These are phyloP conservation scores for Gnaphalium uliginosum DNA, from an alignment of 129 eudicot genomes.

Conservation along the genomic window DNA sequence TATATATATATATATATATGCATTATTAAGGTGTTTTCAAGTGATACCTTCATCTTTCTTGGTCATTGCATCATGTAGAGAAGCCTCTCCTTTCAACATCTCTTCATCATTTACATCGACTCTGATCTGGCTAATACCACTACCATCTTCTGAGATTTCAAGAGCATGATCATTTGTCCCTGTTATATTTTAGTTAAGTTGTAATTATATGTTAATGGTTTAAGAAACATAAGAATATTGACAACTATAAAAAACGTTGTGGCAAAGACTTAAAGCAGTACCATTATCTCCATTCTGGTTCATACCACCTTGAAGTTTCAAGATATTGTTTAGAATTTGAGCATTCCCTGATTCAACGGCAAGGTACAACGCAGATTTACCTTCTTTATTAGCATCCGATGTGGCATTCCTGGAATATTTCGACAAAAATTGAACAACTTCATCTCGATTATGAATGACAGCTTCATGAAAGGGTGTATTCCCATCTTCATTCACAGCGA, in stretches of 20 bases:
- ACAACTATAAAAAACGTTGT: too few relatives aligned
- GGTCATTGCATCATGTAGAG: conserved; percentile 12
- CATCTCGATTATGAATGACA: conserved; percentile 3
- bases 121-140: neutral
- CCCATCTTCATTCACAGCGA: conserved; percentile 18
- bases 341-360: conserved; percentile 28
- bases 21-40: too few relatives aligned
- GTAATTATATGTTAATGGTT: too few relatives aligned
- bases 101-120: neutral
- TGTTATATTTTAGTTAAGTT: too few relatives aligned
- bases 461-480: conserved; percentile 50
- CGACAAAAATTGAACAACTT: conserved; percentile 4
- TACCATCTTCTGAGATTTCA: neutral
- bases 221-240: too few relatives aligned
- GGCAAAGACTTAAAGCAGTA: too few relatives aligned
- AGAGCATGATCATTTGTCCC: neutral
- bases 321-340: conserved; percentile 6
- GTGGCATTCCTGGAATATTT: neutral
- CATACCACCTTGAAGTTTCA: neutral
- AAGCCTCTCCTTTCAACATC: too few relatives aligned
- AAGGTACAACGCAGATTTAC: conserved; percentile 39
- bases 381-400: conserved; percentile 21
- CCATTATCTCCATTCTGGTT: too few relatives aligned
- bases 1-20: too few relatives aligned
- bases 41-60: conserved; percentile 6